Evolutionary conservation across 1,284 basidiomycete species (phyloP).

Genomic region (Peniophora sp.): DNA sequence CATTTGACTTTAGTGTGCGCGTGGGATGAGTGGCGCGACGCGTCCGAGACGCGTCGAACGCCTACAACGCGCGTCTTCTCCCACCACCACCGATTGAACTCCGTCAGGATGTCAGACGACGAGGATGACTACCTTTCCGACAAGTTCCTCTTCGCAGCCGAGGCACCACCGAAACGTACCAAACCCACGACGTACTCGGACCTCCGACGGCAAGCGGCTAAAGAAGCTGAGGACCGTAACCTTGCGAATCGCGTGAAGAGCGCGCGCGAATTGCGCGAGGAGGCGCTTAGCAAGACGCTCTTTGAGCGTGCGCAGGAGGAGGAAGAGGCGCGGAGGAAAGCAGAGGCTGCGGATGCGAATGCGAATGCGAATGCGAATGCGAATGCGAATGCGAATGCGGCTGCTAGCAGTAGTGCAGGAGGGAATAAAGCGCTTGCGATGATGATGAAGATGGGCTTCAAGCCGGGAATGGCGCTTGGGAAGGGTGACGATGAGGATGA

Average conservation of each 20-base stretch:
- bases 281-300: slow-evolving; percentile 68
- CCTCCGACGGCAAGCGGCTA: slow-evolving; percentile 62
- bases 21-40: too few relatives aligned
- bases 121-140: slow-evolving; percentile 82
- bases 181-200: slow-evolving; percentile 26
- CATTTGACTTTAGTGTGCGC: too few relatives aligned
- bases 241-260: slow-evolving; percentile 56
- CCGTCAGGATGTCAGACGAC: slow-evolving; percentile 44
- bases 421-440: slow-evolving; percentile 71
- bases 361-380: too few relatives aligned
- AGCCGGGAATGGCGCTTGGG: slow-evolving; percentile 71
- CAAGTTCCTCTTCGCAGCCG: slow-evolving; percentile 58
- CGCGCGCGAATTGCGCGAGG: slow-evolving; percentile 68
- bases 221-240: slow-evolving; percentile 55
- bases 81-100: background rate
- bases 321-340: background rate
- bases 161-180: slow-evolving; percentile 23
- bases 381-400: too few relatives aligned
- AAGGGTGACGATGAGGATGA: slow-evolving; percentile 22
- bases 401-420: too few relatives aligned
- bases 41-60: too few relatives aligned
- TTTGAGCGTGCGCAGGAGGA: slow-evolving; percentile 71
- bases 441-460: slow-evolving; percentile 89
- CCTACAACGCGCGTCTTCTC: too few relatives aligned
- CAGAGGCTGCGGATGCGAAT: slow-evolving; percentile 24